These are phyloP conservation scores for Malassezia slooffiae DNA, from an alignment of 1,284 basidiomycete genomes.

Conservation along the genomic window DNA sequence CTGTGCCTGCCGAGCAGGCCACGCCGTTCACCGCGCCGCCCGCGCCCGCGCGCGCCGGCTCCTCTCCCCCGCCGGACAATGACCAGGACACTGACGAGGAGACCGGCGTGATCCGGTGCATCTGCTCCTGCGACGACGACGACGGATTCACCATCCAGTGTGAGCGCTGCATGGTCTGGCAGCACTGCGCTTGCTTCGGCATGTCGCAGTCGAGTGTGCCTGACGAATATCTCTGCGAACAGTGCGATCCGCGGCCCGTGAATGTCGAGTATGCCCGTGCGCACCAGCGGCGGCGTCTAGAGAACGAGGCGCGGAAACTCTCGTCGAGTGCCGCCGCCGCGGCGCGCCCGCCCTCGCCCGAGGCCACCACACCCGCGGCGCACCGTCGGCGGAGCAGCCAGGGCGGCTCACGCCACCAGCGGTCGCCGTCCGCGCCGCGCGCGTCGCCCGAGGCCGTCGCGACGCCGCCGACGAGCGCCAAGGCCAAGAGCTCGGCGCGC, in stretches of 20 bases:
- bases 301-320: conserved; percentile 34
- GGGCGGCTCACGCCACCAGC: too few species aligned
- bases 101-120: conserved; percentile 51
- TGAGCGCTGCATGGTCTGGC: conserved; percentile 78
- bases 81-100: conserved; percentile 37
- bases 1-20: too few species aligned
- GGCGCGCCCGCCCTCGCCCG: too few species aligned
- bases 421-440: neutral
- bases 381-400: too few species aligned
- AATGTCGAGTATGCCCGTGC: conserved; percentile 35
- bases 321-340: neutral
- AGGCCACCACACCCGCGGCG: too few species aligned
- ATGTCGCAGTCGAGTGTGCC: conserved; percentile 55
- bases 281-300: conserved; percentile 32
- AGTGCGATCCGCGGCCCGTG: conserved; percentile 45
- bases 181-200: conserved; percentile 72
- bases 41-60: too few species aligned
- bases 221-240: conserved; percentile 53
- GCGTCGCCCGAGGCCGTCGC: neutral
- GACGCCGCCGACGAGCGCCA: conserved; percentile 16
- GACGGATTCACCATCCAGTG: conserved; percentile 88
- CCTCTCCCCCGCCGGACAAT: too few species aligned
- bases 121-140: conserved; percentile 62
- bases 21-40: too few species aligned
- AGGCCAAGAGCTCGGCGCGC: conserved; percentile 13